Base-by-base conservation (phyloP, 1,284 basidiomycete genomes). In the Sphagnurus paluster region DNA sequence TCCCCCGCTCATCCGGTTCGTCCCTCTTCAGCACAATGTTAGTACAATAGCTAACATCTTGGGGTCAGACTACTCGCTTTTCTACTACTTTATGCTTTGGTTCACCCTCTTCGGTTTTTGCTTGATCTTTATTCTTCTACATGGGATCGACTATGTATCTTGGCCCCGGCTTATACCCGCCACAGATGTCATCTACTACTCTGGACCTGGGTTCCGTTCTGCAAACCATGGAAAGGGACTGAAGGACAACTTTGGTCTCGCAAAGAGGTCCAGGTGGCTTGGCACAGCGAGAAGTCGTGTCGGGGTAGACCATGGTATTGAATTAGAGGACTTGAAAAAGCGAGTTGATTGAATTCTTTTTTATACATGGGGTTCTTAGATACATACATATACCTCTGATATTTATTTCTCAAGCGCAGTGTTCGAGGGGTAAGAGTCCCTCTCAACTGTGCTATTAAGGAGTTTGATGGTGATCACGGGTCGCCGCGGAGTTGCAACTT, bases 131-230 rank as follows among this genome's bases (percentile, higher is more conserved):
- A 88, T 96, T 57, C 63, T 89, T 67, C 70, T 83, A 34, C 83
- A 96, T 62, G 87, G 88, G 32, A 80, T 93, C 55, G 80, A 87
- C 54, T 98, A 95, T 63, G 94, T 99, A 51, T 83, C 90, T 17
- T 96, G 93, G 88, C 97, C 96, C n/a, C 83, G 88, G 17, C 79
- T 99, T 45, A 82, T 89, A 55, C 87, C 93, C 2, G 84, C 89
- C 9, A 84, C 85, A 46, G 90, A 94, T 51, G 76, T 89, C 45
- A 87, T 98, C 44, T 84, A 85, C 62, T 98, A 95, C 69, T 76
- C 77, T 41, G 93, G 93, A 33, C 90, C 90, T 43, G 94, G 93
- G 25, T 94, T 79, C 75, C 84, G 86, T 50, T 87, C 85, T 17
- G 82, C 72, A 13, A 75, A 82, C 49, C 80, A 87, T 55, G 95